These are phyloP conservation scores for Dendrothele bispora DNA, from an alignment of 768 basidiomycete species.

Conservation along the genomic window DNA sequence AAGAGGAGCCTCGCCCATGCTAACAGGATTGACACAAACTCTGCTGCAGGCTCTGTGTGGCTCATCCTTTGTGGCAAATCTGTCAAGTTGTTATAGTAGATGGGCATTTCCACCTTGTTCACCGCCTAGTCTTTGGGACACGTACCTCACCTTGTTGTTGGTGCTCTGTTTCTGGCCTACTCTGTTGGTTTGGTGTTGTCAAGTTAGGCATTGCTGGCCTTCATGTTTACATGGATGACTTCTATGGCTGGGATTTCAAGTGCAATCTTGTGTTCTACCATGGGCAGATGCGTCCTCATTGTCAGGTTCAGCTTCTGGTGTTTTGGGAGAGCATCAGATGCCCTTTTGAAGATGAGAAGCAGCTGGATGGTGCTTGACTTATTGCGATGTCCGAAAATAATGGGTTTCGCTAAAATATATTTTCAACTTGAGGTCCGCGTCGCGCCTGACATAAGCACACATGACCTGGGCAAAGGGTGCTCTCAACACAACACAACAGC, in stretches of 20 bases:
- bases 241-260: slow-evolving; percentile 25
- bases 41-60: too few species aligned
- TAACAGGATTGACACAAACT: too few species aligned
- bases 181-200: slow-evolving; percentile 27
- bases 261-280: slow-evolving; percentile 22
- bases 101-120: slow-evolving; percentile 21
- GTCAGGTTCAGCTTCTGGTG: slow-evolving; percentile 23
- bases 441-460: too few species aligned
- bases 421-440: too few species aligned
- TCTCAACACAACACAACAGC: too few species aligned
- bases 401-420: too few species aligned
- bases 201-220: slow-evolving; percentile 18
- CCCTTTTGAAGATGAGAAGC: slow-evolving; percentile 27
- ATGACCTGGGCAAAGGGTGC: too few species aligned
- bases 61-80: slow-evolving; percentile 33
- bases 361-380: slow-evolving; percentile 20
- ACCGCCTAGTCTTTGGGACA: slow-evolving; percentile 26
- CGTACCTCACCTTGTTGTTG: slow-evolving; percentile 23
- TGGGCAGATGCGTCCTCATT: slow-evolving; percentile 12
- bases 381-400: slow-evolving; percentile 30
- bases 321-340: slow-evolving; percentile 25
- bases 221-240: slow-evolving; percentile 29
- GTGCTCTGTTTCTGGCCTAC: slow-evolving; percentile 23
- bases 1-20: too few species aligned
- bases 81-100: slow-evolving; percentile 29